Percentiles rank a stretch among this genome's conserved stretches.
Conservation (phyloP, 2,329 filamentous ascomycete genomes). For the Penicillium glabrum region DNA sequence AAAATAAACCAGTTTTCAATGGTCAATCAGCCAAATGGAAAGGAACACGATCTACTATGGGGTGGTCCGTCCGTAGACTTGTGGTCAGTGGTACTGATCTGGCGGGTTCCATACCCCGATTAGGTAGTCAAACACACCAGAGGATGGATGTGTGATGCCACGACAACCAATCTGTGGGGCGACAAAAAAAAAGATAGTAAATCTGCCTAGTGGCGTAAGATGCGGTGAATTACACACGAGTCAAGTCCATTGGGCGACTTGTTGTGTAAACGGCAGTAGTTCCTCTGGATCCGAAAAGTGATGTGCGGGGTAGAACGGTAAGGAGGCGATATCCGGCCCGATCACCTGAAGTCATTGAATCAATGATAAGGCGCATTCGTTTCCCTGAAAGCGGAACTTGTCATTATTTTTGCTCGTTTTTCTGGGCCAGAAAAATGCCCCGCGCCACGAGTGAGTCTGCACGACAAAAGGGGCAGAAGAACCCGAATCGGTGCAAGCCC, state of each 20-base stretch:
- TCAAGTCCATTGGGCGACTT: background rate
- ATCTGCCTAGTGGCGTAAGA: background rate
- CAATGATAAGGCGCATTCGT: slow-evolving; percentile 2
- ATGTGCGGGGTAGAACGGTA: slow-evolving; percentile 5
- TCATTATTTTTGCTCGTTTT: background rate
- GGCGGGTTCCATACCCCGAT: background rate
- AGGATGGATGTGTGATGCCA: background rate
- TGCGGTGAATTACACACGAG: background rate
- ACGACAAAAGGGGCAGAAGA: slow-evolving; percentile 17
- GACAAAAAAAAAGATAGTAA: background rate
- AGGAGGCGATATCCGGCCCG: slow-evolving; percentile 4
- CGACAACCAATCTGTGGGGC: background rate
- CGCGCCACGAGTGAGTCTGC: background rate
- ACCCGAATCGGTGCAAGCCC: slow-evolving; percentile 23
- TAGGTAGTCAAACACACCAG: background rate
- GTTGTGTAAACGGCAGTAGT: background rate
- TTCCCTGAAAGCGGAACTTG: background rate
- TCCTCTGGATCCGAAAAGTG: background rate
- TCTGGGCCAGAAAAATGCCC: background rate
- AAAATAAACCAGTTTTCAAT: background rate
- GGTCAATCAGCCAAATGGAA: background rate
- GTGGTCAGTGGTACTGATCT: background rate
- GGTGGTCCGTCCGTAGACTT: background rate
- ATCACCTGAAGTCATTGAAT: slow-evolving; percentile 2
- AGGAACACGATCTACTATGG: background rate